A percentile compares a stretch with the other conserved stretches of the same genome.
Conservation (phyloP, 2,329 filamentous ascomycete genomes). For the Cladosporium halotolerans region DNA sequence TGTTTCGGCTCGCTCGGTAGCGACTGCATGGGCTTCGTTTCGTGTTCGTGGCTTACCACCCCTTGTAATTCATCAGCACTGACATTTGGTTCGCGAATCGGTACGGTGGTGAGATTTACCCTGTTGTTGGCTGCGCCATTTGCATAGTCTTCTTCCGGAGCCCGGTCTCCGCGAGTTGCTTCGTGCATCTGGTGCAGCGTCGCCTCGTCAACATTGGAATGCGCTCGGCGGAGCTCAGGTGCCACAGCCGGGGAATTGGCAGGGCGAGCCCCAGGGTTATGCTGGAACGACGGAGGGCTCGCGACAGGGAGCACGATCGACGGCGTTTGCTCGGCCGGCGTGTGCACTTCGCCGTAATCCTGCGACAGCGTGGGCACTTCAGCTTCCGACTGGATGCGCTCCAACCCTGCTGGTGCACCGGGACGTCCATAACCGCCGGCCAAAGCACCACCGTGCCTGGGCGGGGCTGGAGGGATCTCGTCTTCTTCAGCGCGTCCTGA, state of each 20-base stretch:
- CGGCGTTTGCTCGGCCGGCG: constrained; percentile 35
- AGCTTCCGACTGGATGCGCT: constrained; percentile 53
- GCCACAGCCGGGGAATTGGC: constrained; percentile 65
- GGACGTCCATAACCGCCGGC: constrained; percentile 14
- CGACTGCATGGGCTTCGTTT: neutral
- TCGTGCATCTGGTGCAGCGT: constrained; percentile 76
- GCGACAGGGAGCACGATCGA: constrained; percentile 58
- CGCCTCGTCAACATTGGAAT: constrained; percentile 73
- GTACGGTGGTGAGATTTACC: constrained; percentile 3
- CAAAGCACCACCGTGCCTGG: constrained; percentile 28
- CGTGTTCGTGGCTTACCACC: constrained; percentile 6
- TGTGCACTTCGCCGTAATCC: constrained; percentile 30
- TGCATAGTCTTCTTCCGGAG: constrained; percentile 26
- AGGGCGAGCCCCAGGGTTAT: constrained; percentile 66
- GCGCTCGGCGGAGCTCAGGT: constrained; percentile 71
- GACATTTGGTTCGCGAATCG: constrained; percentile 31
- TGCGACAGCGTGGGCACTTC: constrained; percentile 40
- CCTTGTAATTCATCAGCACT: constrained; percentile 31
- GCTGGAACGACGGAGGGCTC: constrained; percentile 70
- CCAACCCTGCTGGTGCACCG: constrained; percentile 38
- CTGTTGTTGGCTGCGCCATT: constrained; percentile 13
- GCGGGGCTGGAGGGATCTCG: constrained; percentile 35
- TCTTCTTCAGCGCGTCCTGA: constrained; percentile 25
- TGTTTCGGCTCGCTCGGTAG: constrained; percentile 4
- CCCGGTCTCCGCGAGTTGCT: constrained; percentile 40